Conservation (phyloP, 768 basidiomycete genomes). For the Pleurotus tuoliensis region DNA sequence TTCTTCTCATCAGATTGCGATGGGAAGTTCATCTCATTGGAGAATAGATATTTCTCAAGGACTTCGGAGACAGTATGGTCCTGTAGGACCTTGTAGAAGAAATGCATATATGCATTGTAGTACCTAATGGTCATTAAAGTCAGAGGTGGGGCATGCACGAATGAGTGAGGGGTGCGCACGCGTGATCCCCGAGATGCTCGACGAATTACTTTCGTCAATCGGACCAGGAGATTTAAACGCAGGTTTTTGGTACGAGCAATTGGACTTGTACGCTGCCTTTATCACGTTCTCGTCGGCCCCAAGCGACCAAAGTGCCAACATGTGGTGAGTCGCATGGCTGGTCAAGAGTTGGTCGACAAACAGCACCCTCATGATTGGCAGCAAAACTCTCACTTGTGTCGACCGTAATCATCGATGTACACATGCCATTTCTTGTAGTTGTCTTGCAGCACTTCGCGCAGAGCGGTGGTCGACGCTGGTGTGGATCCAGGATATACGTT, state of each 20-base stretch:
- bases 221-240: constrained; percentile 38
- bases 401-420: constrained; percentile 42
- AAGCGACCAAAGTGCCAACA: constrained; percentile 56
- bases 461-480: constrained; percentile 31
- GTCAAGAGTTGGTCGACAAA: constrained; percentile 17
- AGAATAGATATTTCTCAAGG: constrained; percentile 65
- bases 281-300: constrained; percentile 45
- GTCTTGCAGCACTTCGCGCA: constrained; percentile 40
- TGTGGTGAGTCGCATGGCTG: constrained; percentile 54
- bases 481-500: constrained; percentile 28
- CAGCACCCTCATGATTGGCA: constrained; percentile 21
- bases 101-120: constrained; percentile 53
- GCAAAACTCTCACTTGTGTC: constrained; percentile 29
- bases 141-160: neutral
- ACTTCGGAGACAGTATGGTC: constrained; percentile 36
- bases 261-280: constrained; percentile 32
- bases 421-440: constrained; percentile 53
- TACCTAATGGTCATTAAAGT: constrained; percentile 34
- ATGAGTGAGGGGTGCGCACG: constrained; percentile 27
- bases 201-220: constrained; percentile 45
- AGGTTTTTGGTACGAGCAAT: constrained; percentile 31
- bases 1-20: constrained; percentile 16
- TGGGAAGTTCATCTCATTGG: constrained; percentile 42
- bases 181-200: constrained; percentile 53
- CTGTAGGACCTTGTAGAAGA: constrained; percentile 42